Evolutionary conservation across 495 filamentous ascomycete genomes (phyloP).

Genomic region (Xylaria acuta): DNA sequence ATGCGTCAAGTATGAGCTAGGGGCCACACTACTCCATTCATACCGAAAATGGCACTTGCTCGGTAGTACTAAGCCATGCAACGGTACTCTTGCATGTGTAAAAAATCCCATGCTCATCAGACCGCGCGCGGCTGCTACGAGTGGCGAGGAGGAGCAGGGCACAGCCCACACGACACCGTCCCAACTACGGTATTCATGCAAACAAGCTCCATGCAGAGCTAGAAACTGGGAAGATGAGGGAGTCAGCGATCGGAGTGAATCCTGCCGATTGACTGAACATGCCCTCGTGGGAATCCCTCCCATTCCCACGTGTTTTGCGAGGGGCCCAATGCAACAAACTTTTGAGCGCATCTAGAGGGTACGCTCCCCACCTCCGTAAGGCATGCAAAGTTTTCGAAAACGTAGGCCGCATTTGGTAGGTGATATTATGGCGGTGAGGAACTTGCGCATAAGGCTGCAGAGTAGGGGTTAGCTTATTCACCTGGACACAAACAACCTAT

Average conservation of each 20-base stretch:
- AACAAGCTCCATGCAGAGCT: constrained; percentile 8
- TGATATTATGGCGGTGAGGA: constrained; percentile 6
- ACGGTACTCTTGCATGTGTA: constrained; percentile 12
- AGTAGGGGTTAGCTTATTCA: background rate
- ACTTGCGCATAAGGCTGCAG: background rate
- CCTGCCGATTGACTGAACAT: background rate
- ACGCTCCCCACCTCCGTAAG: background rate
- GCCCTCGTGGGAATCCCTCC: background rate
- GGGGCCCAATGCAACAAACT: background rate
- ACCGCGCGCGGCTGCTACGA: background rate
- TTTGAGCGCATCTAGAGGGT: background rate
- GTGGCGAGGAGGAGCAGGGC: background rate
- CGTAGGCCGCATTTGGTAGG: background rate
- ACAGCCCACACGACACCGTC: background rate
- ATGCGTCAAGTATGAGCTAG: background rate
- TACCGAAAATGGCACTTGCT: background rate
- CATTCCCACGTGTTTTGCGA: background rate
- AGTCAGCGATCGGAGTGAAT: background rate
- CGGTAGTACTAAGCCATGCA: constrained; percentile 6
- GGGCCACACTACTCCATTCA: background rate
- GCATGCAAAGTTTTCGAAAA: background rate
- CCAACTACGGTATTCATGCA: background rate
- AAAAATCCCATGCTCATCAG: background rate
- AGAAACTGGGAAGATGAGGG: background rate
- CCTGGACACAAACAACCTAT: background rate